Evolutionary conservation across 768 basidiomycete genomes (phyloP), one percentile per base, ranked within the genome.

Genomic region (Macrocybe gigantea): DNA sequence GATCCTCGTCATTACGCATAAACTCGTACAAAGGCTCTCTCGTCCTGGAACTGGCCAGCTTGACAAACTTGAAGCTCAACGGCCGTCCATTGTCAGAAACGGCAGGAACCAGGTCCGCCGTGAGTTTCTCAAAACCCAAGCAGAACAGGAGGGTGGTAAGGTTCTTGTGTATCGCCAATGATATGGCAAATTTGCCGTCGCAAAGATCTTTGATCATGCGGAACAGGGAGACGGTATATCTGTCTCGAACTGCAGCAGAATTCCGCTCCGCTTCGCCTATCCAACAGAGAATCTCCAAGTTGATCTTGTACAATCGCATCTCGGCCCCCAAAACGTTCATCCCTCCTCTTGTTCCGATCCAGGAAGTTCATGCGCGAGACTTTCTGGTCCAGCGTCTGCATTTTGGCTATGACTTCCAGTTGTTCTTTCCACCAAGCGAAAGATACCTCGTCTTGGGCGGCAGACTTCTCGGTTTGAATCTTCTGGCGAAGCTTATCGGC

Each of bases 1-100:
- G 79, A 49, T 80, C 66, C 48, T 84, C 82, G 1, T 53, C 64
- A 47, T 84, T 75, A 1, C 49, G 56, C 80, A 86, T 82, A 53
- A 77, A 84, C 9, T 67, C 56, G 51, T 80, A 59, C 7, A 69
- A 43, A 0, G 72, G 63, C 6, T 58, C 56, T 33, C 64, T 63
- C 6, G 67, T 67, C 53, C 71, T 76, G 8, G 72, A 69, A 47
- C 71, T 71, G 49, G 78, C 49, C n/a, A 85, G 61, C 49, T 83
- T 79, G 37, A 75, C 58, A 54, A 82, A 80, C 48, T 71, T 67
- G 64, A 87, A 85, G 13, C 61, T 56, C 11, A 79, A 60, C 6
- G 53, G 51, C 35, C 54, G 55, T 48, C 71, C 61, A 14, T 52
- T 40, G 7, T 56, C 45, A 10, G 38, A 44, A 7, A 55, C 39